Percentiles rank a stretch among this genome's conserved stretches.
Evolutionary conservation across 1,284 basidiomycete species (phyloP).

Genomic region (Erythrobasidium hasegawianum): DNA sequence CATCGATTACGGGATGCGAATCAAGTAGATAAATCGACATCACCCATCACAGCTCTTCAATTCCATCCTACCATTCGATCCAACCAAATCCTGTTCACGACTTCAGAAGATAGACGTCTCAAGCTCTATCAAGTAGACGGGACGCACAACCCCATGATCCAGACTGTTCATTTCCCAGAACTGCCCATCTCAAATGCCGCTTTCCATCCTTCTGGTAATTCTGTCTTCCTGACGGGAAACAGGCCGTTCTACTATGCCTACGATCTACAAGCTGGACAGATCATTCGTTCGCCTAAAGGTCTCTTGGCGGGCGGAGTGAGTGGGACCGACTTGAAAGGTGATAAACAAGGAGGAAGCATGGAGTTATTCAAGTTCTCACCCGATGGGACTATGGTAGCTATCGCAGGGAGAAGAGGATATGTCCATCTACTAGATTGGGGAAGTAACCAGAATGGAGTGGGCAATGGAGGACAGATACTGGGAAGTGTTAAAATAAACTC

Average conservation of each 20-base stretch:
- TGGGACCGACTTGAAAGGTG: constrained; percentile 13
- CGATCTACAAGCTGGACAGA: constrained; percentile 58
- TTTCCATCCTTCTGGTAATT: constrained; percentile 84
- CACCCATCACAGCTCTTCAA: constrained; percentile 64
- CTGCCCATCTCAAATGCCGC: constrained; percentile 69
- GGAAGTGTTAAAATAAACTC: constrained; percentile 76
- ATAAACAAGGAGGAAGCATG: constrained; percentile 43
- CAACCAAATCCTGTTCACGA: constrained; percentile 77
- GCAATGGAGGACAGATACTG: constrained; percentile 71
- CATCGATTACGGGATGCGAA: constrained; percentile 88
- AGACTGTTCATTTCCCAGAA: constrained; percentile 84
- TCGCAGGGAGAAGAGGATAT: constrained; percentile 78
- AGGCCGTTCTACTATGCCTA: constrained; percentile 91
- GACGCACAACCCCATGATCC: constrained; percentile 82
- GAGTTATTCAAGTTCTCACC: constrained; percentile 54
- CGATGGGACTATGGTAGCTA: constrained; percentile 73
- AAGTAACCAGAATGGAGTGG: constrained; percentile 54
- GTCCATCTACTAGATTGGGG: constrained; percentile 91
- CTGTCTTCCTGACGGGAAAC: constrained; percentile 76
- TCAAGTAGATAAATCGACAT: constrained; percentile 58
- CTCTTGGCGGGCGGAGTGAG: constrained; percentile 30
- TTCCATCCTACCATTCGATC: constrained; percentile 65
- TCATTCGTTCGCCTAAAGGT: constrained; percentile 40
- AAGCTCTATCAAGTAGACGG: constrained; percentile 91
- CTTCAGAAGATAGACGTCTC: constrained; percentile 78